phyloP scores from a whole-genome alignment of 2,329 filamentous ascomycete species.

The Parastagonospora avenae region DNA sequence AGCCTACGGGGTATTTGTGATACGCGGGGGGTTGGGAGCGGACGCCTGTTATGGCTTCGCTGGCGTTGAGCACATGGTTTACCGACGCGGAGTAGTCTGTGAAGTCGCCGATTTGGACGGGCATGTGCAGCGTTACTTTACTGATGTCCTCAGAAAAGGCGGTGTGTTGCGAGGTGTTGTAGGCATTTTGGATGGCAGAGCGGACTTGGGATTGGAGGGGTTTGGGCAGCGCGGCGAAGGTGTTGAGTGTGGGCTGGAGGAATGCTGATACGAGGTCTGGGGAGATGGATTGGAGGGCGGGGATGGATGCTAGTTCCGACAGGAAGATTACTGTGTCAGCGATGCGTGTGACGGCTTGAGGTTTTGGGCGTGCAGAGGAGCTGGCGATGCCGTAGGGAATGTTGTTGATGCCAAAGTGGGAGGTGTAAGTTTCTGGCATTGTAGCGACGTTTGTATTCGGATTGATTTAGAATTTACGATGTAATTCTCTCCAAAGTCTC shows the following conservation, averaged over 20 bases:
- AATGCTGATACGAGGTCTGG: slow-evolving; percentile 26
- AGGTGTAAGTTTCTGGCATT: slow-evolving; percentile 28
- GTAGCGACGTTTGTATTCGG: not conserved
- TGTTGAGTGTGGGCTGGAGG: slow-evolving; percentile 50
- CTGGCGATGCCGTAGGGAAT: slow-evolving; percentile 40
- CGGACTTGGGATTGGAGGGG: slow-evolving; percentile 48
- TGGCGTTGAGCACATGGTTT: slow-evolving; percentile 60
- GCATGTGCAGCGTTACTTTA: slow-evolving; percentile 58
- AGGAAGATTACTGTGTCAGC: slow-evolving; percentile 60
- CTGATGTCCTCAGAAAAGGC: slow-evolving; percentile 38
- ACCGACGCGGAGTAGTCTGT: slow-evolving; percentile 63
- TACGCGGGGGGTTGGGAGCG: slow-evolving; percentile 33
- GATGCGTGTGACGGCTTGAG: slow-evolving; percentile 58
- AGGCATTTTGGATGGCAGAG: slow-evolving; percentile 45
- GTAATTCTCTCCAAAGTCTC: too few relatives aligned
- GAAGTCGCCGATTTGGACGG: slow-evolving; percentile 62
- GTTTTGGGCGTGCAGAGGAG: slow-evolving; percentile 28
- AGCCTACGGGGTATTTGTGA: slow-evolving; percentile 53
- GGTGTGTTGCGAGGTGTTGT: slow-evolving; percentile 26
- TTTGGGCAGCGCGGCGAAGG: slow-evolving; percentile 55
- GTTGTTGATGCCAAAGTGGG: slow-evolving; percentile 39
- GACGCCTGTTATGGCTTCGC: slow-evolving; percentile 37
- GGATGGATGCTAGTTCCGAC: slow-evolving; percentile 44
- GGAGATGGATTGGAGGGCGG: slow-evolving; percentile 26
- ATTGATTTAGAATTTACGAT: not conserved